Evolutionary conservation across 306 rosid species (phyloP).

Genomic region (Citrullus mucosospermus): DNA sequence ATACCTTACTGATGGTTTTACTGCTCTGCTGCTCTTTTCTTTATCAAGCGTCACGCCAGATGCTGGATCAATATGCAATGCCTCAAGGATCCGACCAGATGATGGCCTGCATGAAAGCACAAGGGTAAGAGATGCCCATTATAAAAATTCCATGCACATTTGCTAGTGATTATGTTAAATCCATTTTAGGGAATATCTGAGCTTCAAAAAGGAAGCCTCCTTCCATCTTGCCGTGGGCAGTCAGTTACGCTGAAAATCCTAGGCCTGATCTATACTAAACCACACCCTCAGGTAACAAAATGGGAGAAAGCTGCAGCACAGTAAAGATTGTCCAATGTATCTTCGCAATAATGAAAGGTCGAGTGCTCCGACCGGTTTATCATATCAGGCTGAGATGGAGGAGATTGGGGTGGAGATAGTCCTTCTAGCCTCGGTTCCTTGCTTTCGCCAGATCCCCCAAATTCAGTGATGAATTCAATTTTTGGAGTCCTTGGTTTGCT

Average conservation of each 20-base stretch:
- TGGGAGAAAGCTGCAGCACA: slow-evolving; percentile 79
- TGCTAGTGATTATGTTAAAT: slow-evolving; percentile 24
- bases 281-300: slow-evolving; percentile 72
- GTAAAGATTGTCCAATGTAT: slow-evolving; percentile 89
- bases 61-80: slow-evolving; percentile 96
- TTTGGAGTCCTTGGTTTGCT: slow-evolving; percentile 66
- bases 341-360: slow-evolving; percentile 95
- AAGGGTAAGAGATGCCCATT: slow-evolving; percentile 38
- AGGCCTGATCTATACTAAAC: slow-evolving; percentile 73
- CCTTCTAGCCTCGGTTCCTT: slow-evolving; percentile 55
- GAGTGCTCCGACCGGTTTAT: slow-evolving; percentile 99
- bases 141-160: slow-evolving; percentile 23
- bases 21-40: slow-evolving; percentile 53
- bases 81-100: slow-evolving; percentile 89
- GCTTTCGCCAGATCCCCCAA: slow-evolving; percentile 66
- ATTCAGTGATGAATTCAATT: slow-evolving; percentile 92
- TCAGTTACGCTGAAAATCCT: slow-evolving; percentile 49
- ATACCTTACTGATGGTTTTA: slow-evolving; percentile 69
- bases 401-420: slow-evolving; percentile 85
- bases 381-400: slow-evolving; percentile 65
- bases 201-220: slow-evolving; percentile 52
- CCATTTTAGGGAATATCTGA: slow-evolving; percentile 25
- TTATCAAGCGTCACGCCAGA: slow-evolving; percentile 74
- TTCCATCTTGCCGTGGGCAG: slow-evolving; percentile 54
- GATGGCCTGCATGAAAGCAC: slow-evolving; percentile 63